phyloP scores from a whole-genome alignment of 2,329 filamentous ascomycete species.

The Ophiostoma perfectum region DNA sequence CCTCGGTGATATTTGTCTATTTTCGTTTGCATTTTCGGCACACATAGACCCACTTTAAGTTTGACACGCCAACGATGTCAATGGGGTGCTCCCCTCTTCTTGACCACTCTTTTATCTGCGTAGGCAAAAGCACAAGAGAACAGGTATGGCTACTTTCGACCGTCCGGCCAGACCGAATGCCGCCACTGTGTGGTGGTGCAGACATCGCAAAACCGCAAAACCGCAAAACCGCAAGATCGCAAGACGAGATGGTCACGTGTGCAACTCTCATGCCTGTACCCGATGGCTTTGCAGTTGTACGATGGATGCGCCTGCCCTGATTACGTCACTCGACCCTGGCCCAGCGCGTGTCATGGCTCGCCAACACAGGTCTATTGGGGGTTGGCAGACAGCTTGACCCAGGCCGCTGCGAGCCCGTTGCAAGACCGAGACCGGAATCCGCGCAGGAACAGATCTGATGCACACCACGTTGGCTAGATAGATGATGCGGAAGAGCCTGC shows the following conservation, averaged over 20 bases:
- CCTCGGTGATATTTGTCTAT: neutral
- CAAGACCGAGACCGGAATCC: neutral
- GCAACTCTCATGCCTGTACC: neutral
- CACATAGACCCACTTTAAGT: neutral
- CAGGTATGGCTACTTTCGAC: too few relatives aligned
- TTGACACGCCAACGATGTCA: neutral
- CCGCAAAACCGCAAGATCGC: neutral
- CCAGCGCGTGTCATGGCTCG: neutral
- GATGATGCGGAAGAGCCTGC: neutral
- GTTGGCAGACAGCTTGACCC: neutral
- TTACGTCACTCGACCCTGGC: conserved; percentile 14
- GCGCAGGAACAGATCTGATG: neutral
- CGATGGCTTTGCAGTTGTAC: neutral
- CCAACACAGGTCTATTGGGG: neutral
- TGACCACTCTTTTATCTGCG: neutral
- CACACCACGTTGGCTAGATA: too few relatives aligned
- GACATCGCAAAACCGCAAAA: neutral
- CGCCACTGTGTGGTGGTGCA: neutral
- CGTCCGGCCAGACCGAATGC: neutral
- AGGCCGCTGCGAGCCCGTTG: neutral
- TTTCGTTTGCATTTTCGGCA: neutral
- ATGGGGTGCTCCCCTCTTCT: neutral
- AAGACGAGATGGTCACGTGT: conserved; percentile 13
- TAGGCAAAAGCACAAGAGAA: too few relatives aligned
- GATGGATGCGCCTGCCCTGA: neutral